Evolutionary conservation across 768 basidiomycete genomes (phyloP).

Genomic region (Rhizopogon vesiculosus): DNA sequence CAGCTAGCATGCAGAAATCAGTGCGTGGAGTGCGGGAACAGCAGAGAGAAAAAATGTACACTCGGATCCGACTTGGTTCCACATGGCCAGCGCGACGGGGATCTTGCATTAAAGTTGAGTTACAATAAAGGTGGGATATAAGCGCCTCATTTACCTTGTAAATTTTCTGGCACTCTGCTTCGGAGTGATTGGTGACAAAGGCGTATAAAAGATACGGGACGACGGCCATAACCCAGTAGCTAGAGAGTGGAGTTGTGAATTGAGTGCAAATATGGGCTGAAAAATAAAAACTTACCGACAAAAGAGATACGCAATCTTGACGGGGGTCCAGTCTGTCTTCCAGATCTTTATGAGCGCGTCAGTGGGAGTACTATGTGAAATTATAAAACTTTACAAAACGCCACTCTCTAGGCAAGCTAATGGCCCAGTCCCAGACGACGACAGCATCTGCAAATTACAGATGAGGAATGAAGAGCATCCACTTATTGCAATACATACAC

Average conservation of each 20-base stretch:
- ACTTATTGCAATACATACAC: conserved; percentile 43
- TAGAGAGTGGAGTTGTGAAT: conserved; percentile 21
- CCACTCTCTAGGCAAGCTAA: conserved; percentile 73
- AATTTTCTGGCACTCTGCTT: conserved; percentile 61
- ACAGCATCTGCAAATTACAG: conserved; percentile 56
- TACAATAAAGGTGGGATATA: not conserved
- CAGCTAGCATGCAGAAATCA: conserved; percentile 37
- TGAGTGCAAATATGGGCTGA: conserved; percentile 2
- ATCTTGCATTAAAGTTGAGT: conserved; percentile 39
- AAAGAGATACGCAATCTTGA: conserved; percentile 79
- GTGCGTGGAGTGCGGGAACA: not conserved
- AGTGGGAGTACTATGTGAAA: not conserved
- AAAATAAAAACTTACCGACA: conserved; percentile 55
- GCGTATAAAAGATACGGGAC: conserved; percentile 76
- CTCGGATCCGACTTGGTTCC: conserved; percentile 84
- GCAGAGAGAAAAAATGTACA: conserved; percentile 33
- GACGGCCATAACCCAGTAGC: conserved; percentile 80
- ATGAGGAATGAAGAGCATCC: conserved; percentile 10
- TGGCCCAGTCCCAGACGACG: conserved; percentile 83
- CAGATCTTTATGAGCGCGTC: conserved; percentile 48
- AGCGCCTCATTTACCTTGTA: conserved; percentile 46
- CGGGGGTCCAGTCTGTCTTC: conserved; percentile 81
- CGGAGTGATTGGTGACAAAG: conserved; percentile 66
- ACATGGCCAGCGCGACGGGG: conserved; percentile 78
- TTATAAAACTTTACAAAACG: conserved; percentile 50